Percentiles rank a stretch among this genome's conserved stretches.
Evolutionary conservation across 176 grass and related monocot species (phyloP).

Genomic region (Triticum aestivum): DNA sequence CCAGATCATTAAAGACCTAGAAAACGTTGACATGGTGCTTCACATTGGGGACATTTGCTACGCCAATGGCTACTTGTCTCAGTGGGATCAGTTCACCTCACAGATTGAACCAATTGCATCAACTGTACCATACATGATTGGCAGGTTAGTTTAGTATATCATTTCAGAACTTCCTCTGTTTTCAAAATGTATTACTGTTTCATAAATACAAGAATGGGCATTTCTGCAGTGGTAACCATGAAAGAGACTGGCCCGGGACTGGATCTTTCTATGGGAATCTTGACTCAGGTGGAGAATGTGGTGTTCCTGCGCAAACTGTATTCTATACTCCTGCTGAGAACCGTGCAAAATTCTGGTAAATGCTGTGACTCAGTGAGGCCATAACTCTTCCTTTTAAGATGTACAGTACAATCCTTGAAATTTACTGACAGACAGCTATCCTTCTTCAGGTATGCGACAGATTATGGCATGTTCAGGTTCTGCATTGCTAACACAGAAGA

Average conservation of each 20-base stretch:
- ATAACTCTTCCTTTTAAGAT: background rate
- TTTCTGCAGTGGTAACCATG: constrained; percentile 76
- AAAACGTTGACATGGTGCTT: constrained; percentile 75
- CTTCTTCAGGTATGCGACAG: constrained; percentile 55
- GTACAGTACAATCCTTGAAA: background rate
- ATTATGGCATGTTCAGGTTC: constrained; percentile 79
- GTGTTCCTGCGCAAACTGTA: constrained; percentile 85
- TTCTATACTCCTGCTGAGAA: constrained; percentile 93
- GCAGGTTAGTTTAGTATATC: constrained; percentile 49
- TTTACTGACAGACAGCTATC: background rate
- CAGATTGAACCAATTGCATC: constrained; percentile 83
- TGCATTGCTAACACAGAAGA: constrained; percentile 73
- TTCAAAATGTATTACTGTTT: background rate
- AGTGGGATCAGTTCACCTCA: constrained; percentile 92
- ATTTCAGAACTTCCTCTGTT: background rate
- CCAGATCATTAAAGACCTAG: constrained; percentile 65
- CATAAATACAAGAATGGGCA: background rate
- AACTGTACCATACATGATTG: constrained; percentile 79
- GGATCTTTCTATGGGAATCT: constrained; percentile 79
- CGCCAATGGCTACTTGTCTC: constrained; percentile 79
- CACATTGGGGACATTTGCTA: constrained; percentile 86
- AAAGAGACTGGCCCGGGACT: constrained; percentile 83
- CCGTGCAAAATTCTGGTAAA: constrained; percentile 81
- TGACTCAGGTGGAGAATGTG: constrained; percentile 86
- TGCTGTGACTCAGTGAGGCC: background rate